Percentiles rank a stretch among this genome's conserved stretches.
Conservation (phyloP, 768 basidiomycete species). For the Harrya chromipes region DNA sequence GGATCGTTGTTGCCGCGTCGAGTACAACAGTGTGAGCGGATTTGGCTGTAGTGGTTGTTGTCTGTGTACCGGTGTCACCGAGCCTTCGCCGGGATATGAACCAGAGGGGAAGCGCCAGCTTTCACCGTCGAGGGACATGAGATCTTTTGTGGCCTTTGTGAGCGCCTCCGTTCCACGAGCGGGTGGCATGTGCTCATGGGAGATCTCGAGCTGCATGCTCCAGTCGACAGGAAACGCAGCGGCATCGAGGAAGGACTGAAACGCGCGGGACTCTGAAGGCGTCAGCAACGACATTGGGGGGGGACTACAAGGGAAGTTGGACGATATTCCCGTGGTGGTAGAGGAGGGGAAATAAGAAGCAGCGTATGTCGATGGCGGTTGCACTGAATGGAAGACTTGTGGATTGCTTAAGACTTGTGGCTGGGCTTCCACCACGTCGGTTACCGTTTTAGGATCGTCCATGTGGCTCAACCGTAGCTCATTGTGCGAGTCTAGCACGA, state of each 20-base stretch:
- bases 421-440: conserved; percentile 26
- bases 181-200: conserved; percentile 46
- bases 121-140: conserved; percentile 65
- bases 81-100: conserved; percentile 7
- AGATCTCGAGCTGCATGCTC: conserved; percentile 37
- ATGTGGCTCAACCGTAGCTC: conserved; percentile 12
- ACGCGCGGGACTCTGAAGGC: conserved; percentile 60
- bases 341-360: background rate
- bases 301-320: background rate
- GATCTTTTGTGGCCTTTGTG: conserved; percentile 77
- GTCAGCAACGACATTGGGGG: conserved; percentile 60
- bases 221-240: conserved; percentile 44
- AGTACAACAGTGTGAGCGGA: conserved; percentile 14
- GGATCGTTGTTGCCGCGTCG: conserved; percentile 18
- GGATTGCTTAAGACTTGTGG: conserved; percentile 26
- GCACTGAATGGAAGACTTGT: conserved; percentile 16
- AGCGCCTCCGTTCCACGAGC: conserved; percentile 61
- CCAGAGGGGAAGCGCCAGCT: conserved; percentile 35
- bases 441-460: conserved; percentile 21
- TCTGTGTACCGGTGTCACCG: conserved; percentile 10
- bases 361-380: conserved; percentile 8
- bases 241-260: conserved; percentile 68
- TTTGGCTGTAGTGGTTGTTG: conserved; percentile 19
- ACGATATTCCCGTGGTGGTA: background rate
- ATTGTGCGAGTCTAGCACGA: too few relatives aligned